Evolutionary conservation across 441 rosid genomes (phyloP), one percentile per base, ranked within the genome.

Genomic region (Adansonia rubrostipa): DNA sequence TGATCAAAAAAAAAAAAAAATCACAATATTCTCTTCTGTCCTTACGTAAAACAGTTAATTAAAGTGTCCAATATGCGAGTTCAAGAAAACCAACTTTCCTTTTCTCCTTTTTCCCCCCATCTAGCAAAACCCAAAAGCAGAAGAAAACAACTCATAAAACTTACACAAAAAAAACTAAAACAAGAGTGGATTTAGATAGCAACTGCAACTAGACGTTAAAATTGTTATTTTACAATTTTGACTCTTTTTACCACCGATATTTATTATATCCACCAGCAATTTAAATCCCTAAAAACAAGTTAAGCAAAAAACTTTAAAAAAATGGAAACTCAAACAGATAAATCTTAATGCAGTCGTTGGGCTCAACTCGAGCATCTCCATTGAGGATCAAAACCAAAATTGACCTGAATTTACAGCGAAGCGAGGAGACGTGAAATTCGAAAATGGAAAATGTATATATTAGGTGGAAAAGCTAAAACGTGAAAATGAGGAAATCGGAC

Each of bases 351-450:
- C 99, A 95, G 20, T 91, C 92, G 19, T 87, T 92, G 47, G 97
- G 89, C 81, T 92, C 97, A 75, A 92, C 86, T 80, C 97, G 97
- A 79, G 84, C 86, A 87, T 89, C 99, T 95, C 89, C 79, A 69
- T 42, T 78, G 56, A 19, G 45, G 48, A 51, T 9, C 0, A 63
- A 6, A 44, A 15, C 66, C 63, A 80, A 36, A 56, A 71, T n/a
- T 22, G 69, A 61, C 68, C 76, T 64, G 77, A 61, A 74, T 24
- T 44, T 51, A 54, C 50, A 5, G 14, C 58, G 42, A 73, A 70
- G 3, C 36, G 36, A 28, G 36, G 36, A 28, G 36, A 28, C 2
- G 36, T 54, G 53, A 61, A 50, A 24, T 1, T 48, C n/a, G 60
- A n/a, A 44, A 45, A 19, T 2, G 62, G 8, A 57, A 57, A 28